Conservation (phyloP, 805 yeast genomes). For the Vanderwaltozyma polyspora region DNA sequence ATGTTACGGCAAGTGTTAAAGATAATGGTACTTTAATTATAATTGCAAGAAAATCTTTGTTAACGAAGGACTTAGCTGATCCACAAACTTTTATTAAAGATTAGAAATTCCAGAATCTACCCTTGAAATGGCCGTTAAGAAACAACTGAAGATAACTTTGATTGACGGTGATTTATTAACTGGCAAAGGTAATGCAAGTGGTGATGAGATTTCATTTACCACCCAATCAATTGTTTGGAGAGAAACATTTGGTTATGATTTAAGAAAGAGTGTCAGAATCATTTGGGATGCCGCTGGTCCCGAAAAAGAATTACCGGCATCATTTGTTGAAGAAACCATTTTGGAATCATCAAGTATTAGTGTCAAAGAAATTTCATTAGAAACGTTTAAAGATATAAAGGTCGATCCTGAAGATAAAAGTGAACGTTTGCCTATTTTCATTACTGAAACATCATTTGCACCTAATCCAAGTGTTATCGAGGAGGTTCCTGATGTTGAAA, state of each 20-base stretch:
- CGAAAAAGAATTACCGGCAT: slow-evolving; percentile 68
- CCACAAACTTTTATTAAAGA: slow-evolving; percentile 38
- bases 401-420: slow-evolving; percentile 14
- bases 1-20: slow-evolving; percentile 50
- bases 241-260: slow-evolving; percentile 42
- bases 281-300: slow-evolving; percentile 73
- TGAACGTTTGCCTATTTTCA: slow-evolving; percentile 37
- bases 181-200: background rate
- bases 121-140: slow-evolving; percentile 42
- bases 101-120: slow-evolving; percentile 38
- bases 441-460: slow-evolving; percentile 52
- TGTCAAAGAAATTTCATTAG: slow-evolving; percentile 30
- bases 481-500: slow-evolving; percentile 25
- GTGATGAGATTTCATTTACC: slow-evolving; percentile 44
- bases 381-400: slow-evolving; percentile 6
- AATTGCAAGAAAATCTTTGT: slow-evolving; percentile 25
- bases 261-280: slow-evolving; percentile 41
- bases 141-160: slow-evolving; percentile 41
- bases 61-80: slow-evolving; percentile 25
- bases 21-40: slow-evolving; percentile 44
- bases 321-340: slow-evolving; percentile 55
- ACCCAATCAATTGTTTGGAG: slow-evolving; percentile 76
- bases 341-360: slow-evolving; percentile 43
- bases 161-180: slow-evolving; percentile 36
- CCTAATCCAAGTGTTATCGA: slow-evolving; percentile 44